A percentile compares a stretch with the other conserved stretches of the same genome.
These are phyloP conservation scores for Thelonectria blattea DNA, from an alignment of 2,329 filamentous ascomycete species.

Conservation along the genomic window DNA sequence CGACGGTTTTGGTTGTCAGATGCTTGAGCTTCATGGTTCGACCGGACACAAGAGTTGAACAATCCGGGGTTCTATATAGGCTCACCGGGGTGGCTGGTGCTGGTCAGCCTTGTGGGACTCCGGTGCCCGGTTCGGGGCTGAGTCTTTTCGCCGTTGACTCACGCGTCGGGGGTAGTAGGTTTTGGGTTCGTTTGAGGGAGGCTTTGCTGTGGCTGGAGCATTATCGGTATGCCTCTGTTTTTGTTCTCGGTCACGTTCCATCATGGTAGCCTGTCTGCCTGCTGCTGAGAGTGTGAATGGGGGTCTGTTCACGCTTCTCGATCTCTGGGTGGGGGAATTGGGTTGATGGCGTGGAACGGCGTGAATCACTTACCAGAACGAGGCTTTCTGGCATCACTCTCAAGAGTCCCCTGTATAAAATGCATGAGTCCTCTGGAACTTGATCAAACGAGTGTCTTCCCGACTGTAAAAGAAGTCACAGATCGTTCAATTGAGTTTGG, in stretches of 20 bases:
- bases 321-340: not conserved
- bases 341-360: not conserved
- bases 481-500: too few relatives aligned
- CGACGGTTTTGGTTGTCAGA: not conserved
- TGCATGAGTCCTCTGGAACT: not conserved
- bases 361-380: not conserved
- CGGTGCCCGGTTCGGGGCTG: slow-evolving; percentile 21
- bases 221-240: too few relatives aligned
- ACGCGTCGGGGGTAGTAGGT: not conserved
- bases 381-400: not conserved
- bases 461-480: too few relatives aligned
- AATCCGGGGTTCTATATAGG: slow-evolving; percentile 13
- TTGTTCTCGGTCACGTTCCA: too few relatives aligned
- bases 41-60: too few relatives aligned
- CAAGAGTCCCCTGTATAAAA: not conserved
- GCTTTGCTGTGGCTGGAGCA: not conserved
- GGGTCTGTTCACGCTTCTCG: too few relatives aligned
- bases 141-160: slow-evolving; percentile 34
- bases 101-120: slow-evolving; percentile 17
- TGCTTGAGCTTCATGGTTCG: not conserved
- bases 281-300: too few relatives aligned
- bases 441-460: too few relatives aligned
- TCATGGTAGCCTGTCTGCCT: too few relatives aligned
- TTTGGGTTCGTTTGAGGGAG: not conserved
- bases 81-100: not conserved